Evolutionary conservation across 495 filamentous ascomycete genomes (phyloP), one percentile per base, ranked within the genome.

Genomic region (Jackrogersella multiformis): DNA sequence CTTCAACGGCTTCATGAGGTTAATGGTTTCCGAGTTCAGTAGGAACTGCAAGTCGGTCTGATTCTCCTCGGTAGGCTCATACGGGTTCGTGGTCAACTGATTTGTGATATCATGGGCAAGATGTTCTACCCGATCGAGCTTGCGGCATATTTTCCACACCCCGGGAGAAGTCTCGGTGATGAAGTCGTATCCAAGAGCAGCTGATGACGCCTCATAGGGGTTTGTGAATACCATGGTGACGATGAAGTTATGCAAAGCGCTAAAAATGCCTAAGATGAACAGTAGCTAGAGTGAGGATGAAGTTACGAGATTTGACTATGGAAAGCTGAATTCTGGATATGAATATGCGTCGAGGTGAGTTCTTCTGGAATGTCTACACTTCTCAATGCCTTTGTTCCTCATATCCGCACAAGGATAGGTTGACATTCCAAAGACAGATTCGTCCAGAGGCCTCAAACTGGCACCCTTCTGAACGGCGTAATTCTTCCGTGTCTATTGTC

Each of bases 71-170:
- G 38, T 15, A n/a, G 38, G 10, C 12, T 26, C 34, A 30, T 13
- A 15, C 0, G 51, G 21, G 54, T 67, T 45, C 24, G 2, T 23
- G 15, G 57, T 58, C 12, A 74, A 35, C 23, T 34, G 12, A 9
- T 62, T 44, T 12, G 73, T 72, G 51, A 71, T n/a, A 49, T 73
- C 71, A 24, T 70, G 68, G 32, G 71, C 73, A 48, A 75, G 60
- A 39, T 51, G 64, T 49, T 67, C 63, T 23, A 58, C 53, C 34
- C 64, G 57, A 57, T 70, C 65, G 26, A 1, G 32, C 45, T 64
- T 73, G 44, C 57, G 56, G 16, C 26, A 53, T 12, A 73, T 13
- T 42, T 68, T 72, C 68, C 69, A 73, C 36, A 75, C 52, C 1
- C 56, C 60, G 10, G 69, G 68, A 2, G 49, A 26, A 5, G 69